Evolutionary conservation across 1,284 basidiomycete genomes (phyloP).

Genomic region (Retiboletus flavoniger): DNA sequence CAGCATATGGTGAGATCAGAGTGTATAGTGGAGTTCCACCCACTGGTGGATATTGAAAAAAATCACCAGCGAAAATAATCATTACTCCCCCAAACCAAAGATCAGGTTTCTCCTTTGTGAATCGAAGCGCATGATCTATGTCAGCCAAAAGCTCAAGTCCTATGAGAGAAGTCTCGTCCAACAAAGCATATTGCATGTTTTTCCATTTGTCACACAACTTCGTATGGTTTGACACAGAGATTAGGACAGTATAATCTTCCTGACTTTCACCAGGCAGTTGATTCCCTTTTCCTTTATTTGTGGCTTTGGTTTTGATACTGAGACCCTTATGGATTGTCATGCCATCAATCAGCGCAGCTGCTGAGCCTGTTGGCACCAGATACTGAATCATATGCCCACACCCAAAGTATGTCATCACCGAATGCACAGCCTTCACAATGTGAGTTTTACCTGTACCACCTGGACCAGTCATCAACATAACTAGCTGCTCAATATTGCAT

Average conservation of each 20-base stretch:
- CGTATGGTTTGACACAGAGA: not conserved
- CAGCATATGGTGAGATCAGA: constrained; percentile 17
- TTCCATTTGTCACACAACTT: constrained; percentile 3
- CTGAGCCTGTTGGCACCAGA: not conserved
- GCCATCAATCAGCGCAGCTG: not conserved
- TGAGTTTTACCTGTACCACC: constrained; percentile 3
- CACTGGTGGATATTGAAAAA: constrained; percentile 24
- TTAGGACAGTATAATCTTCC: not conserved
- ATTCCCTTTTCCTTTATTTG: constrained; percentile 3
- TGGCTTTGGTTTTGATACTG: constrained; percentile 2
- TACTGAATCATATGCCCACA: constrained; percentile 1
- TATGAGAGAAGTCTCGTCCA: not conserved
- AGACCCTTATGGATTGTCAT: constrained; percentile 7
- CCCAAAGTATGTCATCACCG: not conserved
- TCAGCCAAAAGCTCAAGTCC: not conserved
- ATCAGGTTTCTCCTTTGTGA: too few relatives aligned
- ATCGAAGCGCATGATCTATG: constrained; percentile 19
- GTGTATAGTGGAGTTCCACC: constrained; percentile 28
- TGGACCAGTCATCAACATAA: constrained; percentile 4
- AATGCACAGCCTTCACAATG: not conserved
- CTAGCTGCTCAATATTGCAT: not conserved
- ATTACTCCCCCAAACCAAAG: constrained; percentile 4
- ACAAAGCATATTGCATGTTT: not conserved
- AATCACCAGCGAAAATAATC: constrained; percentile 17
- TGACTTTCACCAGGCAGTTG: not conserved